A percentile compares a stretch with the other conserved stretches of the same genome.
Evolutionary conservation across 805 yeast genomes (phyloP).

Genomic region (Metahyphopichia silvanorum): DNA sequence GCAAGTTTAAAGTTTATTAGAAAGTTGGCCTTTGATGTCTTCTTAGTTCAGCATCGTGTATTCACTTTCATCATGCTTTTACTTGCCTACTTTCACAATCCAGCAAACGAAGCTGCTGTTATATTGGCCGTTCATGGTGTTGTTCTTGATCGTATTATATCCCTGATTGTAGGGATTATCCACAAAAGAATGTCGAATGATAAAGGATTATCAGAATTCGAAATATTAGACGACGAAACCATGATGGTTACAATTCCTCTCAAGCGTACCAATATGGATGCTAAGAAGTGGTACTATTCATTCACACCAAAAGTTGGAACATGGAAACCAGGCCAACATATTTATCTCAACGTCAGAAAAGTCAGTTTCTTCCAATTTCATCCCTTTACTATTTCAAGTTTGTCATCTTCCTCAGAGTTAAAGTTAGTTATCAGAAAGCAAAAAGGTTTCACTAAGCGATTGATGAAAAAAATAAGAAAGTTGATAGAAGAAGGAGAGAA

Average conservation of each 20-base stretch:
- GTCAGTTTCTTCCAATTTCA: constrained; percentile 39
- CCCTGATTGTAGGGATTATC: constrained; percentile 25
- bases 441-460: constrained; percentile 41
- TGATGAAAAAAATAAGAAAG: constrained; percentile 24
- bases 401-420: constrained; percentile 36
- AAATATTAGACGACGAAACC: constrained; percentile 39
- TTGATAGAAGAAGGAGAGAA: constrained; percentile 15
- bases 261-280: constrained; percentile 12
- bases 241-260: constrained; percentile 36
- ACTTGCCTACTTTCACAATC: constrained; percentile 40
- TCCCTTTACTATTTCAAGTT: constrained; percentile 46
- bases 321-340: constrained; percentile 50
- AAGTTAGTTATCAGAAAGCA: constrained; percentile 37
- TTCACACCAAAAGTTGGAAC: constrained; percentile 34
- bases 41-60: constrained; percentile 41
- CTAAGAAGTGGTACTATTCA: constrained; percentile 21
- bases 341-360: constrained; percentile 37
- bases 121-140: constrained; percentile 41
- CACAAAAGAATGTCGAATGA: constrained; percentile 35
- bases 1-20: constrained; percentile 34
- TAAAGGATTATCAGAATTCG: constrained; percentile 35
- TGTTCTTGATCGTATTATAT: constrained; percentile 38
- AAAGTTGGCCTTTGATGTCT: constrained; percentile 39
- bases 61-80: constrained; percentile 41
- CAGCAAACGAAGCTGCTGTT: constrained; percentile 28